Percentiles rank a stretch among this genome's conserved stretches.
These are phyloP conservation scores for Closterium sp. DNA, from an alignment of 139 green algal species.

Conservation along the genomic window DNA sequence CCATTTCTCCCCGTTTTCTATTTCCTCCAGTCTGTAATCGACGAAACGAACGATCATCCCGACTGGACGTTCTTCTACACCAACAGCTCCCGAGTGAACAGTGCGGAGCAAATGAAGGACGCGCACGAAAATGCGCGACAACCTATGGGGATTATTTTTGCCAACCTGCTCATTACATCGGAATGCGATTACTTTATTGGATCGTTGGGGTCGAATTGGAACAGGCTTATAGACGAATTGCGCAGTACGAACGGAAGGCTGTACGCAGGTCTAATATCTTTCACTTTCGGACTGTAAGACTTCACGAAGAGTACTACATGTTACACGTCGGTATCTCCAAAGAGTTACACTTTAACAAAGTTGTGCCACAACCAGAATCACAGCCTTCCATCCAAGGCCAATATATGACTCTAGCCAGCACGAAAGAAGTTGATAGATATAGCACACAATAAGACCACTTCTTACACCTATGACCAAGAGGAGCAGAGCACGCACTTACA, in stretches of 20 bases:
- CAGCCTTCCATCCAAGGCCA: no score
- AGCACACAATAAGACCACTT: no score
- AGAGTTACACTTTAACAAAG: no score
- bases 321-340: no score
- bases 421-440: no score
- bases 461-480: no score
- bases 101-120: not conserved
- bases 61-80: constrained; percentile 6
- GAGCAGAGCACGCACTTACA: no score
- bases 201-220: constrained; percentile 21
- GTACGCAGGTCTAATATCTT: not conserved
- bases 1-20: not conserved
- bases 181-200: constrained; percentile 25
- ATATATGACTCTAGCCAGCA: no score
- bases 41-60: not conserved
- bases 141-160: constrained; percentile 18
- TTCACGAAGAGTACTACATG: no score
- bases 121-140: not conserved
- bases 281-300: constrained; percentile 15
- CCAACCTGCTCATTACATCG: constrained; percentile 11
- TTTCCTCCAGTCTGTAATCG: not conserved
- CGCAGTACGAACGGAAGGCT: constrained; percentile 35
- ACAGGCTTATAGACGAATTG: constrained; percentile 26
- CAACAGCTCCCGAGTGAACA: constrained; percentile 2
- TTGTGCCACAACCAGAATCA: no score